These are phyloP conservation scores for Teratosphaeria destructans DNA, from an alignment of 2,329 filamentous ascomycete species.

Conservation along the genomic window DNA sequence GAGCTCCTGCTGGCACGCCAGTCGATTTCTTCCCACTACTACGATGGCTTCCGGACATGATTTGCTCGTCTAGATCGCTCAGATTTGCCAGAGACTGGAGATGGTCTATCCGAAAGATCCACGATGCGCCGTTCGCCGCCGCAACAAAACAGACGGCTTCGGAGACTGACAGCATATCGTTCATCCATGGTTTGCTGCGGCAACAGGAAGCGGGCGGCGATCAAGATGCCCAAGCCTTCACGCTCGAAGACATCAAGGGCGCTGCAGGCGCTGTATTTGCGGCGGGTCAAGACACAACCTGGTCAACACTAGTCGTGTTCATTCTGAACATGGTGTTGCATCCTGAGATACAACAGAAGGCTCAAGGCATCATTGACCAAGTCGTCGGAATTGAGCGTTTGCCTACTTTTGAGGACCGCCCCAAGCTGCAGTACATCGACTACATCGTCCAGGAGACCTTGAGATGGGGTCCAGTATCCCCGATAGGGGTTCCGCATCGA, in stretches of 20 bases:
- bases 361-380: constrained; percentile 24
- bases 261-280: constrained; percentile 32
- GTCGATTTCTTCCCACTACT: constrained; percentile 42
- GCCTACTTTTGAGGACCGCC: constrained; percentile 20
- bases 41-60: constrained; percentile 32
- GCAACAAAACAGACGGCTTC: constrained; percentile 5
- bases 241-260: constrained; percentile 31
- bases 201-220: constrained; percentile 25
- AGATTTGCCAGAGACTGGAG: constrained; percentile 26
- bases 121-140: constrained; percentile 31
- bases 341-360: constrained; percentile 21
- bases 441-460: constrained; percentile 26
- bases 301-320: constrained; percentile 11
- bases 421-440: constrained; percentile 23
- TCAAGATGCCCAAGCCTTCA: constrained; percentile 23
- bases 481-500: constrained; percentile 19
- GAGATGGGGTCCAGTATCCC: constrained; percentile 24
- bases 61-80: constrained; percentile 17
- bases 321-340: constrained; percentile 23
- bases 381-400: constrained; percentile 20
- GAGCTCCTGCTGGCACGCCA: constrained; percentile 33
- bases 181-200: constrained; percentile 31
- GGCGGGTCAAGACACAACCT: constrained; percentile 28
- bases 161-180: constrained; percentile 30
- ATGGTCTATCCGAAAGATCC: constrained; percentile 21